phyloP scores from a whole-genome alignment of 2,329 filamentous ascomycete species.

The Coniochaeta ligniaria region DNA sequence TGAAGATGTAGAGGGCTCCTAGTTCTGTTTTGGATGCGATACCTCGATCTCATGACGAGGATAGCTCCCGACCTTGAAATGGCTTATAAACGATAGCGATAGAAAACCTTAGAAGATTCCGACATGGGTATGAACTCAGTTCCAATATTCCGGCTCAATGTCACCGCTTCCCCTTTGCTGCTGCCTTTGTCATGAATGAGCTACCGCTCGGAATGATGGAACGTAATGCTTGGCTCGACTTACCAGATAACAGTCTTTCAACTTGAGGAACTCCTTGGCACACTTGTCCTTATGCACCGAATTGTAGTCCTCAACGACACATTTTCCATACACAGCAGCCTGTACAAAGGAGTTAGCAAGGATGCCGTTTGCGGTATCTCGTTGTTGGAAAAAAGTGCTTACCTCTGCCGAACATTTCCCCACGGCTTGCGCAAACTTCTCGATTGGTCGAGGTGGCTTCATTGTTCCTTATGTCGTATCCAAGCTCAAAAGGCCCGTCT shows the following conservation, averaged over 20 bases:
- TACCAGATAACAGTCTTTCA: slow-evolving; percentile 88
- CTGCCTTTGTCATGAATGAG: slow-evolving; percentile 8
- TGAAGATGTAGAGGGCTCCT: slow-evolving; percentile 53
- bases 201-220: not conserved
- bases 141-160: not conserved
- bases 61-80: too few relatives aligned
- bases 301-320: slow-evolving; percentile 84
- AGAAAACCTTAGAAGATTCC: not conserved
- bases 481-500: not conserved
- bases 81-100: not conserved
- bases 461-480: slow-evolving; percentile 12
- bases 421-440: slow-evolving; percentile 46
- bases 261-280: slow-evolving; percentile 68
- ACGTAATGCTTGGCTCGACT: slow-evolving; percentile 15
- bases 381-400: slow-evolving; percentile 7
- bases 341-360: slow-evolving; percentile 27
- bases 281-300: slow-evolving; percentile 89
- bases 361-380: not conserved
- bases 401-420: slow-evolving; percentile 51
- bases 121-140: not conserved
- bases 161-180: slow-evolving; percentile 11
- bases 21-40: not conserved
- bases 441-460: slow-evolving; percentile 40
- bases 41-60: not conserved
- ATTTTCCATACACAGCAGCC: slow-evolving; percentile 85